Evolutionary conservation across 2,329 filamentous ascomycete species (phyloP).

Genomic region (Cryoendolithus antarcticus): DNA sequence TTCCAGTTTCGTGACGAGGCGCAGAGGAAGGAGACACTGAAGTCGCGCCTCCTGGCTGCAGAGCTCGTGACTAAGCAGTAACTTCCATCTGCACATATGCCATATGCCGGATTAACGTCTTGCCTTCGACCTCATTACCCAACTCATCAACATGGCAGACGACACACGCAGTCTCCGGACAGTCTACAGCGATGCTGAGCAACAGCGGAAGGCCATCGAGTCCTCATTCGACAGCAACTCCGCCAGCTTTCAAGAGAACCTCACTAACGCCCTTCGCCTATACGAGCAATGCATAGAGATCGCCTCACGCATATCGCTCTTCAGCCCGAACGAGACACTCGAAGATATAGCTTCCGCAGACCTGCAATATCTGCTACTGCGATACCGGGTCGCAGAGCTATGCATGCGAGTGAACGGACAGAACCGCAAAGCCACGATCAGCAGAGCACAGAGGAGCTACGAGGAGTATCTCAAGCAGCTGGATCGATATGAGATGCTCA

Average conservation of each 20-base stretch:
- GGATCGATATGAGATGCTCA: conserved; percentile 67
- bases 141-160: conserved; percentile 25
- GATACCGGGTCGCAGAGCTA: conserved; percentile 70
- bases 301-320: conserved; percentile 61
- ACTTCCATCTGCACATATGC: too few species aligned
- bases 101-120: too few species aligned
- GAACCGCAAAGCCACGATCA: conserved; percentile 47
- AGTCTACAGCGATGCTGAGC: conserved; percentile 42
- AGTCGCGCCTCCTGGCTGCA: too few species aligned
- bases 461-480: conserved; percentile 66
- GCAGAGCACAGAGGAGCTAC: conserved; percentile 55
- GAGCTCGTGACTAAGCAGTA: too few species aligned
- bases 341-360: conserved; percentile 81
- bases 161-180: conserved; percentile 42
- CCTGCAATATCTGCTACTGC: conserved; percentile 68
- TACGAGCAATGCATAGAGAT: conserved; percentile 63
- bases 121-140: not conserved
- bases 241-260: conserved; percentile 52
- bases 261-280: conserved; percentile 53
- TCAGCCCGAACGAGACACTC: conserved; percentile 78
- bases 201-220: conserved; percentile 46
- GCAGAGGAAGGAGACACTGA: too few species aligned
- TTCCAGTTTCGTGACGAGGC: too few species aligned
- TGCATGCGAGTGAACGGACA: conserved; percentile 52
- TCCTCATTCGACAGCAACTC: conserved; percentile 52